These are phyloP conservation scores for Trypanosoma caninum DNA, from an alignment of 208 protist species.

Conservation along the genomic window DNA sequence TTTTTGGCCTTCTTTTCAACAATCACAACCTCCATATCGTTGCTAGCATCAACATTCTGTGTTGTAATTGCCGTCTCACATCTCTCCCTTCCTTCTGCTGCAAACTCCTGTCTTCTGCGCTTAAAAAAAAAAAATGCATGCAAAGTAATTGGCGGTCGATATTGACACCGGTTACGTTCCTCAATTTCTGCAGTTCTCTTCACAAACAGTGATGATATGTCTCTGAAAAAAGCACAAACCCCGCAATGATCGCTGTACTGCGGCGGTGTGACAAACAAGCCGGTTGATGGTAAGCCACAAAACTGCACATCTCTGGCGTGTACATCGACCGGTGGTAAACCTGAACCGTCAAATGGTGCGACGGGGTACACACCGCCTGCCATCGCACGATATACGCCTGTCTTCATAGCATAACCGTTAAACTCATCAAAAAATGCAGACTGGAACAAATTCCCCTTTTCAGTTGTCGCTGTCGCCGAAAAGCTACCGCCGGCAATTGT, in stretches of 20 bases:
- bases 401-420: constrained; percentile 27
- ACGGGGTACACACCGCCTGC: constrained; percentile 55
- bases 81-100: too few relatives aligned
- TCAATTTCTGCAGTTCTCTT: constrained; percentile 28
- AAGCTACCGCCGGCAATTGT: background rate
- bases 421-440: constrained; percentile 59
- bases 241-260: constrained; percentile 91
- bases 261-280: constrained; percentile 83
- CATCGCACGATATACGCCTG: constrained; percentile 52
- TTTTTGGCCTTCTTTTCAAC: too few relatives aligned
- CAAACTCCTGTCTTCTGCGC: background rate
- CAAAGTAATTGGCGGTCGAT: constrained; percentile 47
- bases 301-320: constrained; percentile 38
- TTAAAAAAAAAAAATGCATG: constrained; percentile 62
- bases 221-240: constrained; percentile 51
- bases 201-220: constrained; percentile 9
- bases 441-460: background rate
- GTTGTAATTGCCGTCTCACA: too few relatives aligned
- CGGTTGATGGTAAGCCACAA: constrained; percentile 65
- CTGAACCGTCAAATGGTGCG: constrained; percentile 69
- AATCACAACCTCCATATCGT: too few relatives aligned
- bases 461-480: background rate
- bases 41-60: too few relatives aligned
- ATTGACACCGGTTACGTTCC: constrained; percentile 53
- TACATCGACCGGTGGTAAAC: constrained; percentile 50